Conservation (phyloP, 192 early-diverging fungal genomes). For the Backusella circina region DNA sequence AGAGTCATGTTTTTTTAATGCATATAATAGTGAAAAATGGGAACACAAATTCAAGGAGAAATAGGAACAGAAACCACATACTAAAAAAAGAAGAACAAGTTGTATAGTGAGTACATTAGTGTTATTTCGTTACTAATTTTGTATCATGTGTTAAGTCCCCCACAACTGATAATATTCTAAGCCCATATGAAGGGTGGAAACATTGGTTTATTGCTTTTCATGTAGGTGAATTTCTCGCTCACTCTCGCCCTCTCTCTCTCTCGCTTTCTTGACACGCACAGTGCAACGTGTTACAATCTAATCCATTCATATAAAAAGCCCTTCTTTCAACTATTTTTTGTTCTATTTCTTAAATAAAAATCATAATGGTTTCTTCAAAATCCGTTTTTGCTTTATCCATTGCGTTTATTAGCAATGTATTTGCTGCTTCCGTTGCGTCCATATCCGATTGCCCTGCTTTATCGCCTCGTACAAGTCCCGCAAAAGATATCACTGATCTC, state of each 20-base stretch:
- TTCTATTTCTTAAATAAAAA: neutral
- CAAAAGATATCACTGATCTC: constrained; percentile 46
- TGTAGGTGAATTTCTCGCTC: neutral
- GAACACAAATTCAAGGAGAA: neutral
- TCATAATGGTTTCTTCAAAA: constrained; percentile 2
- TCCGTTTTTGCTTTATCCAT: neutral
- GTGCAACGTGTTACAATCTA: neutral
- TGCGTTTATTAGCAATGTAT: neutral
- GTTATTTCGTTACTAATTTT: neutral
- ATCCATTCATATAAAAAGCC: neutral
- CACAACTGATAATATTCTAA: neutral
- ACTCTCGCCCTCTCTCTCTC: neutral
- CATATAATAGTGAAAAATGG: neutral
- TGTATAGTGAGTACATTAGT: neutral
- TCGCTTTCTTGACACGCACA: neutral
- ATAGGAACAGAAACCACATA: neutral
- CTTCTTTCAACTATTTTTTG: neutral
- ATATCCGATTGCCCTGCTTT: constrained; percentile 40
- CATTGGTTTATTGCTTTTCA: neutral
- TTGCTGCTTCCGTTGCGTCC: neutral
- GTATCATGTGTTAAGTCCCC: neutral
- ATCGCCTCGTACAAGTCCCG: constrained; percentile 25
- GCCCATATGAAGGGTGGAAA: neutral
- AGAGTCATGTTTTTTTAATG: neutral
- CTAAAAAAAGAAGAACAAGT: neutral